Evolutionary conservation across 306 rosid genomes (phyloP), one percentile per base, ranked within the genome.

Genomic region (Ormosia emarginata): DNA sequence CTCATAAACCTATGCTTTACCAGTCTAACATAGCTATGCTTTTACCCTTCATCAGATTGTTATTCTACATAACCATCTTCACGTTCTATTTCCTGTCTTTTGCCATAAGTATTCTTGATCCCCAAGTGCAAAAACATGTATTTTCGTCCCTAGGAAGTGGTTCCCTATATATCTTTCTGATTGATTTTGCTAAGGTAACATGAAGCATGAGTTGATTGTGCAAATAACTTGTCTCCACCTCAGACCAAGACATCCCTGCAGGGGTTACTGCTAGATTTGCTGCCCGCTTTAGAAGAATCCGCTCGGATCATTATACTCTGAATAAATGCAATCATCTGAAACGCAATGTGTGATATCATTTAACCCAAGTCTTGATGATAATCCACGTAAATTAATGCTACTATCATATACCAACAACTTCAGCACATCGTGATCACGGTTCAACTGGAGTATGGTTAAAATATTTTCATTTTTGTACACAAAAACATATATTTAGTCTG

Each of bases 311-410:
- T 72, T 18, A 82, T 63, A 63, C 98, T 93, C 76, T 84, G 95
- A 66, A 91, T 40, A 76, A 91, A 88, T 69, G 92, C 94, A 58
- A 83, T 57, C 88, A 88, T 63, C 99, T 95, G 98, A 90, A 82
- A 71, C 39, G 41, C 75, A 79, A 71, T 64, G 67, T 44, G 39
- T 67, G 12, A 77, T 58, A 34, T 62, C 11, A 8, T 24, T 1
- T 3, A 70, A 47, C 43, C 53, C 11, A 36, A 44, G 57, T 46
- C 57, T n/a, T 24, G 24, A 24, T 41, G 79, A 32, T 12, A 11
- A 55, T 46, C 56, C 65, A 9, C 29, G 57, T 34, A 46, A 49
- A 71, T 34, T 34, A 32, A 7, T 57, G 12, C 41, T 40, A 6
- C 56, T 65, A 37, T 9, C 8, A 13, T 17, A 34, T 36, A 46